phyloP scores from a whole-genome alignment of 495 filamentous ascomycete species.

The Tuber brumale region DNA sequence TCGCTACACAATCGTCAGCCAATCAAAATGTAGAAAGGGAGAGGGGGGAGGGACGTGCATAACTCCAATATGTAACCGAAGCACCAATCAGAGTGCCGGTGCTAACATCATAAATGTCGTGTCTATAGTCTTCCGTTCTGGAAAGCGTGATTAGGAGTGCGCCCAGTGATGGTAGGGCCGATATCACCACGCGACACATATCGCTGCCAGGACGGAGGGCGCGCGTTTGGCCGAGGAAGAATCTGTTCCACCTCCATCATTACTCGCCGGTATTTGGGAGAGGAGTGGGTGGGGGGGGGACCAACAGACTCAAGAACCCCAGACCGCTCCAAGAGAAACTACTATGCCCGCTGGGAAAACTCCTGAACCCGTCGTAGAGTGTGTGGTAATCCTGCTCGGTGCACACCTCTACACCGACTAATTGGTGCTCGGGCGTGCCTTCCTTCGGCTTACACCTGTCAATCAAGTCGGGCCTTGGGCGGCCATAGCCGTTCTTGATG shows the following conservation, averaged over 20 bases:
- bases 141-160: slow-evolving; percentile 84
- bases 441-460: slow-evolving; percentile 70
- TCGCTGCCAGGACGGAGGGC: slow-evolving; percentile 46
- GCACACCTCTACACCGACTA: slow-evolving; percentile 72
- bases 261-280: slow-evolving; percentile 71
- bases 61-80: slow-evolving; percentile 71
- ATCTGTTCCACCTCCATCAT: slow-evolving; percentile 47
- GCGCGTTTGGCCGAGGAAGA: slow-evolving; percentile 43
- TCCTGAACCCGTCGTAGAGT: slow-evolving; percentile 87
- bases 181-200: slow-evolving; percentile 59
- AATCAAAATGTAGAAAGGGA: not conserved
- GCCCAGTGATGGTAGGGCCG: slow-evolving; percentile 63
- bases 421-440: slow-evolving; percentile 56
- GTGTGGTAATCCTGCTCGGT: slow-evolving; percentile 69
- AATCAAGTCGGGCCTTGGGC: slow-evolving; percentile 84
- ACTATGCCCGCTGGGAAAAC: slow-evolving; percentile 84
- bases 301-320: slow-evolving; percentile 70
- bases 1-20: slow-evolving; percentile 12
- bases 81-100: slow-evolving; percentile 68
- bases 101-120: slow-evolving; percentile 90
- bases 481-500: slow-evolving; percentile 84
- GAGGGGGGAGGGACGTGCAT: slow-evolving; percentile 41
- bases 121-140: slow-evolving; percentile 87
- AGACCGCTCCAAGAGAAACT: slow-evolving; percentile 80
- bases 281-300: slow-evolving; percentile 35